A percentile compares a stretch with the other conserved stretches of the same genome.
Conservation (phyloP, 768 basidiomycete genomes). For the Lactarius hatsudake region DNA sequence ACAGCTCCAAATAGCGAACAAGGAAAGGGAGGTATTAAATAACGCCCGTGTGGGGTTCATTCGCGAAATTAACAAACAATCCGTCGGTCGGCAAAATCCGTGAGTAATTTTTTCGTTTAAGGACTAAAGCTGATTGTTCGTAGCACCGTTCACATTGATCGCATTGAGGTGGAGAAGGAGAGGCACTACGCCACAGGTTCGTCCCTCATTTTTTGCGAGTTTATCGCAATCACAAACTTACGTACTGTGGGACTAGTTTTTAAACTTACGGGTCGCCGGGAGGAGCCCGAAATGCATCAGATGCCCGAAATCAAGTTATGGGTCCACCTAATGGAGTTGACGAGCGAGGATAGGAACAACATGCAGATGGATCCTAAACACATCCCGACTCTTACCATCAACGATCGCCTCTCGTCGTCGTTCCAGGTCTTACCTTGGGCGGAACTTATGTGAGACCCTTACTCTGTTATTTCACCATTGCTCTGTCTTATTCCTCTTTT, state of each 20-base stretch:
- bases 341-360: slow-evolving; percentile 11
- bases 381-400: not conserved
- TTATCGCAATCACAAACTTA: not conserved
- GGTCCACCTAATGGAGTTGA: slow-evolving; percentile 5
- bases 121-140: not conserved
- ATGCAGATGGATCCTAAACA: slow-evolving; percentile 9
- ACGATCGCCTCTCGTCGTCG: not conserved
- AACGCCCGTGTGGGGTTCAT: not conserved
- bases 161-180: not conserved
- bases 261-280: not conserved
- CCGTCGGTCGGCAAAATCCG: not conserved
- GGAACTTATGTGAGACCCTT: not conserved
- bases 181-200: not conserved
- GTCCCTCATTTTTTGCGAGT: not conserved
- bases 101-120: not conserved
- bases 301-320: not conserved
- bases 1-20: not conserved
- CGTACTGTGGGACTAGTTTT: not conserved
- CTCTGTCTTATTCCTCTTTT: not conserved
- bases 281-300: not conserved
- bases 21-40: not conserved
- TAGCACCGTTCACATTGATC: not conserved
- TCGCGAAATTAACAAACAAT: not conserved
- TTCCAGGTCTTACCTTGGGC: not conserved
- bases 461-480: not conserved